Evolutionary conservation across 306 rosid species (phyloP), one percentile per base, ranked within the genome.

Genomic region (Mucuna pruriens): DNA sequence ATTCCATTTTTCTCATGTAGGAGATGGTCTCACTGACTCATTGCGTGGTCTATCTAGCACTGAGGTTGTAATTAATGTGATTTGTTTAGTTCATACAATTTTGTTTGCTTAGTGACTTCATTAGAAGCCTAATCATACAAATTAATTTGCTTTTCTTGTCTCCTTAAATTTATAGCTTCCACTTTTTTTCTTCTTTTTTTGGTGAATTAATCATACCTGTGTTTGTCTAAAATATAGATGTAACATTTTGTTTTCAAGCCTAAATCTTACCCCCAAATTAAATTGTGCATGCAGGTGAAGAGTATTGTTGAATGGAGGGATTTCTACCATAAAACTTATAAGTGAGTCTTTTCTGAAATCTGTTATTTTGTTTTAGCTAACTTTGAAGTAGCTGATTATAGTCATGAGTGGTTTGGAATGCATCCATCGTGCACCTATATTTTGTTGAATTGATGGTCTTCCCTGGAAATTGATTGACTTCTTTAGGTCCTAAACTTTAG

Each of bases 271-370:
- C 34, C 15, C 10, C 4, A 39, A 25, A 60, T 74, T 49, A 79
- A 82, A 65, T 36, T 49, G 38, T 49, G 61, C 63, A 10, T 91
- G 79, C 87, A 95, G 97, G 97, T 95, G 74, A 95, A 95, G 91
- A 90, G 97, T 79, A 75, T 95, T 60, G 93, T 95, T 80, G 99
- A 90, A 39, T 95, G 99, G 99, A 88, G 97, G 82, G 92, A 87
- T 80, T 95, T 95, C 90, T 95, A 95, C 87, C 45, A 67, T 61
- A 85, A 84, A 89, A 83, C 84, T 66, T 93, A 95, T 85, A 93
- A 52, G 99, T 95, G 80, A 93, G 99, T 85, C 51, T 58, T 74
- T 76, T 67, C 70, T 23, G 39, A 72, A 68, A 76, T 83, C 29
- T 19, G 31, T 16, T 68, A 36, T 55, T 65, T 71, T 71, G 38